These are phyloP conservation scores for Tulasnella sp. DNA, from an alignment of 768 basidiomycete genomes.

Conservation along the genomic window DNA sequence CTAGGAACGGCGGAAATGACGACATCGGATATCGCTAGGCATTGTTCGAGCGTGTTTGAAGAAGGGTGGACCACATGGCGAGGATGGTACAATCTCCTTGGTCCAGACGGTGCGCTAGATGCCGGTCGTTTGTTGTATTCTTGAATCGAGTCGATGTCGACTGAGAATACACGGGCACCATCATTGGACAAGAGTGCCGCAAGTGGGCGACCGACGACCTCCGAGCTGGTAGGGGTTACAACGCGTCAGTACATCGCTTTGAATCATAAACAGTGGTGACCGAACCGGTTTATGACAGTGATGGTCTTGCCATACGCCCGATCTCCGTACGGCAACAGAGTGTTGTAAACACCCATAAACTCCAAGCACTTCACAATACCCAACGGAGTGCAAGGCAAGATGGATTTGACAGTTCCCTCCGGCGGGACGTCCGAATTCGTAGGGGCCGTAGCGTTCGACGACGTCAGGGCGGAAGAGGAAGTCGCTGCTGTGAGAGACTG, in stretches of 20 bases:
- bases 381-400: slow-evolving; percentile 93
- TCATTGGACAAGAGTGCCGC: slow-evolving; percentile 94
- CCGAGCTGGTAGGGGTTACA: slow-evolving; percentile 49
- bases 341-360: slow-evolving; percentile 85
- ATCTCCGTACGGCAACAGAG: slow-evolving; percentile 83
- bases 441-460: background rate
- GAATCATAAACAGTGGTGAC: background rate
- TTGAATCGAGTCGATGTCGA: slow-evolving; percentile 92
- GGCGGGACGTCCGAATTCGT: slow-evolving; percentile 47
- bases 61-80: slow-evolving; percentile 70
- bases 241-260: background rate
- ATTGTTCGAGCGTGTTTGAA: slow-evolving; percentile 59
- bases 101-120: slow-evolving; percentile 23
- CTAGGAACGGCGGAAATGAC: slow-evolving; percentile 91
- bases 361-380: slow-evolving; percentile 95
- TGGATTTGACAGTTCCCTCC: slow-evolving; percentile 82
- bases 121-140: slow-evolving; percentile 89
- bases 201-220: slow-evolving; percentile 95
- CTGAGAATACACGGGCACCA: slow-evolving; percentile 89
- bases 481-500: slow-evolving; percentile 41
- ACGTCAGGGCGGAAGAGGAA: background rate
- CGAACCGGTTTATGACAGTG: slow-evolving; percentile 85
- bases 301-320: slow-evolving; percentile 87
- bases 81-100: slow-evolving; percentile 55
- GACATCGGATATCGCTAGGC: slow-evolving; percentile 77